phyloP scores from a whole-genome alignment of 495 filamentous ascomycete species.

The Hapsidospora chrysogenum region DNA sequence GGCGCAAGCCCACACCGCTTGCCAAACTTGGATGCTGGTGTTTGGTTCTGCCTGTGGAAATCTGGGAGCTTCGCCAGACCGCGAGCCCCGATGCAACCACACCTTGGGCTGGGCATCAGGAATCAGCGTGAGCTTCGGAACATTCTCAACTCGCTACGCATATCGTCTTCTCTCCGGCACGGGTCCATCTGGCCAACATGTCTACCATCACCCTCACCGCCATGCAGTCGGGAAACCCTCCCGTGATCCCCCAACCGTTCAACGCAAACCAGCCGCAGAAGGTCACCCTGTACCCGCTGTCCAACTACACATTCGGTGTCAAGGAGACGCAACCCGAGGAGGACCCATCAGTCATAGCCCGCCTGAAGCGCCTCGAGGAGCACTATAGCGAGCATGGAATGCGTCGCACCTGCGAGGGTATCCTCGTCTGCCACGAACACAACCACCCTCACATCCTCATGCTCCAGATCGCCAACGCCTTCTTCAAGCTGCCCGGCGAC shows the following conservation, averaged over 20 bases:
- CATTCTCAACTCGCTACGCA: too few species aligned
- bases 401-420: slow-evolving; percentile 90
- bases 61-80: too few species aligned
- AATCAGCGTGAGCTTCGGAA: too few species aligned
- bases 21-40: too few species aligned
- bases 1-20: too few species aligned
- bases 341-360: slow-evolving; percentile 84
- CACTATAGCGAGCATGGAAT: slow-evolving; percentile 88
- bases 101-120: too few species aligned
- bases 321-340: slow-evolving; percentile 98
- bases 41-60: too few species aligned
- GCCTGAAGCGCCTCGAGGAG: slow-evolving; percentile 81
- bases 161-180: too few species aligned
- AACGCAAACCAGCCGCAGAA: slow-evolving; percentile 77
- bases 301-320: slow-evolving; percentile 96
- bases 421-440: slow-evolving; percentile 95
- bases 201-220: slow-evolving; percentile 54
- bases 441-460: slow-evolving; percentile 96
- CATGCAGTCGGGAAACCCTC: slow-evolving; percentile 59
- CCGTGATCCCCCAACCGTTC: slow-evolving; percentile 67
- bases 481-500: slow-evolving; percentile 97
- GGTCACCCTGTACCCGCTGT: slow-evolving; percentile 85
- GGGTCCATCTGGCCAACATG: too few species aligned
- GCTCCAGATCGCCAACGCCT: slow-evolving; percentile 97
- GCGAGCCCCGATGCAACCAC: too few species aligned